Percentiles rank a stretch among this genome's conserved stretches.
Evolutionary conservation across 345 rosid species (phyloP).

Genomic region (Eucalyptus sideroxylon): DNA sequence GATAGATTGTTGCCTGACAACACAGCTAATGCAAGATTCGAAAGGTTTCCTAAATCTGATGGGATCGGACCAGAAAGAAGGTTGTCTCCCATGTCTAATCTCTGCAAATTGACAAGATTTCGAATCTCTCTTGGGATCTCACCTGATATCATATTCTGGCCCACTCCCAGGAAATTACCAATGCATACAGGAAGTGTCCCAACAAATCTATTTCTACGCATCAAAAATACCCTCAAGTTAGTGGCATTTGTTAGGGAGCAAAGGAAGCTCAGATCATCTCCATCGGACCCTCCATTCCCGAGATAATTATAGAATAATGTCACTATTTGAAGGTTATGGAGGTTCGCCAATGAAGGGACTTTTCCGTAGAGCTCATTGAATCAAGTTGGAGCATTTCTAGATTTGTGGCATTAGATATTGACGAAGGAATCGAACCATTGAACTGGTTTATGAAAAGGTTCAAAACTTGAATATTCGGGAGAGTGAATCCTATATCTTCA

Average conservation of each 20-base stretch:
- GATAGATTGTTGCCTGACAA: too few relatives aligned
- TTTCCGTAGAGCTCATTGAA: not conserved
- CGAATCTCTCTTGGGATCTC: constrained; percentile 1
- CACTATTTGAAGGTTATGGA: not conserved
- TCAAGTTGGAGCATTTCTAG: not conserved
- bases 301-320: not conserved
- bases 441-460: not conserved
- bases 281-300: not conserved
- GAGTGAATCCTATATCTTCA: not conserved
- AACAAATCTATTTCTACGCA: not conserved
- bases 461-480: not conserved
- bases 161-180: not conserved
- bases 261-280: constrained; percentile 2
- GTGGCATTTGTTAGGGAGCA: not conserved
- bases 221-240: not conserved
- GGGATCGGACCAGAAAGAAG: not conserved
- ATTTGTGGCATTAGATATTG: not conserved
- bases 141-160: not conserved
- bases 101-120: not conserved
- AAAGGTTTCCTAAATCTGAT: too few relatives aligned
- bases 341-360: not conserved
- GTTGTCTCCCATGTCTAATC: not conserved
- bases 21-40: too few relatives aligned
- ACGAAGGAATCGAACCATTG: not conserved
- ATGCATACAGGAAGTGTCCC: not conserved